Evolutionary conservation across 2,329 filamentous ascomycete genomes (phyloP).

Genomic region (Xylariaceae sp.): DNA sequence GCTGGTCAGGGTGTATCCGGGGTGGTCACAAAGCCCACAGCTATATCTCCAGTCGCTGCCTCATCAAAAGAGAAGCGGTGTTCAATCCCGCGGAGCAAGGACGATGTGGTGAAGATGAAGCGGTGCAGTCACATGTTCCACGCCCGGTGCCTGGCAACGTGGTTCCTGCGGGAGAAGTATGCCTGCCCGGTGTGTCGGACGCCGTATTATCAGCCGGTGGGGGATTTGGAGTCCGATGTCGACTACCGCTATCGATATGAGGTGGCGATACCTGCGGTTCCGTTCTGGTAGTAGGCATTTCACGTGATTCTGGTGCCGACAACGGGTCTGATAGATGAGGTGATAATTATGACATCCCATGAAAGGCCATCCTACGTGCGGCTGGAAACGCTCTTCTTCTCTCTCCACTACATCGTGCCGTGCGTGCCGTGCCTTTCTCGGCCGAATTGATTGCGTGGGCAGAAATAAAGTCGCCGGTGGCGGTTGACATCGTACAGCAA

Average conservation of each 20-base stretch:
- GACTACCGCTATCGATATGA: background rate
- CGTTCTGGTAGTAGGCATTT: background rate
- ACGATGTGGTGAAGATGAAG: constrained; percentile 33
- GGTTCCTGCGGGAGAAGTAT: constrained; percentile 33
- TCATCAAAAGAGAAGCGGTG: background rate
- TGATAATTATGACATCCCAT: too few relatives aligned
- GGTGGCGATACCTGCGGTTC: background rate
- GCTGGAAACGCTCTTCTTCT: too few relatives aligned
- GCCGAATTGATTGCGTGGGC: too few relatives aligned
- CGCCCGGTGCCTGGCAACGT: constrained; percentile 33
- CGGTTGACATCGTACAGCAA: too few relatives aligned
- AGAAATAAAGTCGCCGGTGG: too few relatives aligned
- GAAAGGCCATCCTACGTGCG: too few relatives aligned
- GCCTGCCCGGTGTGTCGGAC: constrained; percentile 36
- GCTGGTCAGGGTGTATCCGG: constrained; percentile 7
- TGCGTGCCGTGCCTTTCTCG: too few relatives aligned
- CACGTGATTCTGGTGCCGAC: too few relatives aligned
- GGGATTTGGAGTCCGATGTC: background rate
- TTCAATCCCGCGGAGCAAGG: constrained; percentile 13
- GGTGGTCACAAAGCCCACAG: constrained; percentile 1
- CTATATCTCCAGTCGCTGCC: background rate
- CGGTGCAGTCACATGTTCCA: constrained; percentile 36
- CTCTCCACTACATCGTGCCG: too few relatives aligned
- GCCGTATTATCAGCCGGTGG: constrained; percentile 25
- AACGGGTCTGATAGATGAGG: too few relatives aligned